These are phyloP conservation scores for Nidula microcarpa DNA, from an alignment of 768 basidiomycete species.

Conservation along the genomic window DNA sequence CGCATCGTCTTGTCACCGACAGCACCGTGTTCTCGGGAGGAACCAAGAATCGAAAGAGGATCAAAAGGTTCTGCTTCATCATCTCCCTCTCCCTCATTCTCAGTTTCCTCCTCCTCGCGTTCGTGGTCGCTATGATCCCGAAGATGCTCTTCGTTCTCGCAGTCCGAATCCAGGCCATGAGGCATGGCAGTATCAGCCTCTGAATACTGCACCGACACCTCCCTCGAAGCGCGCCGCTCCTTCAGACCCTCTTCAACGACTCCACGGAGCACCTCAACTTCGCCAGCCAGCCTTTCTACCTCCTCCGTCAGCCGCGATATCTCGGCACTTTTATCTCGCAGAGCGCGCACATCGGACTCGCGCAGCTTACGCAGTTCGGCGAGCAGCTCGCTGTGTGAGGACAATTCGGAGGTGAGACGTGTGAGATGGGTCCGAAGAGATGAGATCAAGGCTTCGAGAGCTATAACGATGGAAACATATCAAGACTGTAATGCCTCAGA, in stretches of 20 bases:
- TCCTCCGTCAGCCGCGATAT: conserved; percentile 67
- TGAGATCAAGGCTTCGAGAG: conserved; percentile 74
- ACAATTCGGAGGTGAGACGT: conserved; percentile 74
- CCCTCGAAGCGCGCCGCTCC: conserved; percentile 59
- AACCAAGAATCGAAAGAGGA: conserved; percentile 25
- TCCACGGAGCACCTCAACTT: conserved; percentile 83
- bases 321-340: conserved; percentile 62
- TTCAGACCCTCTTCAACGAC: conserved; percentile 86
- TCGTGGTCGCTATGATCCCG: conserved; percentile 5
- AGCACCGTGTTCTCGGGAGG: conserved; percentile 16
- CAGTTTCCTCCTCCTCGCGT: conserved; percentile 14
- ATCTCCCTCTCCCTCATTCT: conserved; percentile 21
- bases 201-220: conserved; percentile 25
- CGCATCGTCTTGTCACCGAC: conserved; percentile 43
- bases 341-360: conserved; percentile 54
- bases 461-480: conserved; percentile 34
- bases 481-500: background rate
- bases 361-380: conserved; percentile 60
- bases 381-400: conserved; percentile 71
- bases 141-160: conserved; percentile 15
- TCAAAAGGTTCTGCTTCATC: conserved; percentile 32
- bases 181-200: conserved; percentile 31
- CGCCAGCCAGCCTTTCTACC: conserved; percentile 77
- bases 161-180: conserved; percentile 22
- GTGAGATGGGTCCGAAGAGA: conserved; percentile 74